These are phyloP conservation scores for Backusella psychrophila DNA, from an alignment of 192 early-diverging fungal genomes.

Conservation along the genomic window DNA sequence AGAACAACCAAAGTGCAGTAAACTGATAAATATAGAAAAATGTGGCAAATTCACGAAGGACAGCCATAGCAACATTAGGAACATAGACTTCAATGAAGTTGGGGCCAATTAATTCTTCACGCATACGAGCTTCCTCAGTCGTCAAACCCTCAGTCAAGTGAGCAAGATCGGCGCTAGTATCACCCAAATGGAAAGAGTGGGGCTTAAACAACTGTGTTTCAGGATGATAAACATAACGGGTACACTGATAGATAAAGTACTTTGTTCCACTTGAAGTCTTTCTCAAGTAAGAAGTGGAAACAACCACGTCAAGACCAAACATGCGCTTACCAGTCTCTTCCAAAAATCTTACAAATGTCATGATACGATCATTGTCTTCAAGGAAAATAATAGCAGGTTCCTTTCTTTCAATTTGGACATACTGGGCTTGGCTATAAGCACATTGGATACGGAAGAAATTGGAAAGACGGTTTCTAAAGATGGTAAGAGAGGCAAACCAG, in stretches of 20 bases:
- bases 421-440: slow-evolving; percentile 35
- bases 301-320: slow-evolving; percentile 39
- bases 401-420: slow-evolving; percentile 45
- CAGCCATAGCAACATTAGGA: slow-evolving; percentile 51
- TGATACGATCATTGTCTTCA: slow-evolving; percentile 33
- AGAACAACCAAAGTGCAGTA: slow-evolving; percentile 50
- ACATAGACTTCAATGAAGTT: slow-evolving; percentile 69
- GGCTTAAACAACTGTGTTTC: slow-evolving; percentile 53
- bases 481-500: slow-evolving; percentile 39
- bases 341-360: slow-evolving; percentile 21
- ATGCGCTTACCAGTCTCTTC: slow-evolving; percentile 21
- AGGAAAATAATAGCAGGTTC: slow-evolving; percentile 37
- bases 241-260: slow-evolving; percentile 72
- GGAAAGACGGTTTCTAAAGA: slow-evolving; percentile 41
- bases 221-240: slow-evolving; percentile 67
- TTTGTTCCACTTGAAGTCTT: slow-evolving; percentile 45
- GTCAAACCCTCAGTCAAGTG: slow-evolving; percentile 46
- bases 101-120: slow-evolving; percentile 65
- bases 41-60: slow-evolving; percentile 55
- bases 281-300: slow-evolving; percentile 42
- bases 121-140: slow-evolving; percentile 45
- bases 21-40: slow-evolving; percentile 61
- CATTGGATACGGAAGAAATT: slow-evolving; percentile 56
- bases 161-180: slow-evolving; percentile 40
- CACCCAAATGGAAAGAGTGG: slow-evolving; percentile 54